Conservation (phyloP, 2,329 filamentous ascomycete species). For the Epichloe glyceriae region DNA sequence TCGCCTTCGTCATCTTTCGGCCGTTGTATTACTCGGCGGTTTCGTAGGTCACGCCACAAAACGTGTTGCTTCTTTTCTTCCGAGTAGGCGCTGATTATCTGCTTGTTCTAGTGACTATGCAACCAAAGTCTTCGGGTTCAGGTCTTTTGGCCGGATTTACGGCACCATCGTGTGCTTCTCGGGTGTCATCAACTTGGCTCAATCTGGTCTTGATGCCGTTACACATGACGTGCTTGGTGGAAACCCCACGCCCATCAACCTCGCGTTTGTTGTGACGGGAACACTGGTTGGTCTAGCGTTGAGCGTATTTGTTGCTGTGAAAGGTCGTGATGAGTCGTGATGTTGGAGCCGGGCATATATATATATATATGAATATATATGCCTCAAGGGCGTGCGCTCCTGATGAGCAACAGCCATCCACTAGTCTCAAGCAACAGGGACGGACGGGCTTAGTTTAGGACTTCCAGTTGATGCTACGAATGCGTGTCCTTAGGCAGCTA, state of each 20-base stretch:
- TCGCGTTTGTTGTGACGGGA: slow-evolving; percentile 39
- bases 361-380: too few species aligned
- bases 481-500: too few species aligned
- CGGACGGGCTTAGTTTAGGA: too few species aligned
- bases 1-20: slow-evolving; percentile 57
- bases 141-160: slow-evolving; percentile 71
- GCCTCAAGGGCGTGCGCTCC: too few species aligned
- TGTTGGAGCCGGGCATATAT: too few species aligned
- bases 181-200: slow-evolving; percentile 57
- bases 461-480: too few species aligned
- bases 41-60: slow-evolving; percentile 29
- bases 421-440: too few species aligned
- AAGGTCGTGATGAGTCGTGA: too few species aligned
- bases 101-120: slow-evolving; percentile 44
- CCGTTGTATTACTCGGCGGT: slow-evolving; percentile 68
- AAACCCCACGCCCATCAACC: slow-evolving; percentile 52
- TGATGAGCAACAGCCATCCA: too few species aligned
- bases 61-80: background rate
- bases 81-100: slow-evolving; percentile 3
- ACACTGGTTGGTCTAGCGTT: slow-evolving; percentile 13
- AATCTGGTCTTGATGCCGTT: slow-evolving; percentile 55
- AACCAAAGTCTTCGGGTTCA: slow-evolving; percentile 70
- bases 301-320: background rate
- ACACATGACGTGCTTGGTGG: slow-evolving; percentile 39
- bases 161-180: slow-evolving; percentile 62